Base-by-base conservation (phyloP, 768 basidiomycete genomes). In the Termitomyces sp. region DNA sequence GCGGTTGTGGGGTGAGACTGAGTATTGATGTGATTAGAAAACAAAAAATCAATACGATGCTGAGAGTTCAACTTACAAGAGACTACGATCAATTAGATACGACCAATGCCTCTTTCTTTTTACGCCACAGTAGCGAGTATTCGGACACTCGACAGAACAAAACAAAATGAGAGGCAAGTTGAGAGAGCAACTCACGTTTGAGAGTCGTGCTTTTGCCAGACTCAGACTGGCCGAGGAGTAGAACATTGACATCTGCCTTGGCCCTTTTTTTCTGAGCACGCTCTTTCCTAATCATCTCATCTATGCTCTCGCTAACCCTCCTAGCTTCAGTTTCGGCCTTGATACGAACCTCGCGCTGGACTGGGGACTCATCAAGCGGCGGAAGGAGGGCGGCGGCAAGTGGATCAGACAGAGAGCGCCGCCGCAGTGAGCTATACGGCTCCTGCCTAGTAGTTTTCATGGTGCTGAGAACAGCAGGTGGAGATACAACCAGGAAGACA, bases 121-220 rank as follows among this genome's bases (percentile, higher is more conserved):
- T 44, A 13, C 15, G 16, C 48, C 46, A 24, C 37, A 41, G 20
- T 37, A 18, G 26, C 18, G 41, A 39, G n/a, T 28, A 13, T 20
- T n/a, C 28, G 51, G 37, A 12, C 54, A 33, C 34, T 29, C 45
- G 12, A 50, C 55, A 41, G 47, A 59, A 34, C 47, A 12, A 51
- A 12, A 47, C 36, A 57, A 28, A 50, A 39, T 22, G 22, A 60
- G 18, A 37, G 9, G 22, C 8, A 26, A 28, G 31, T 13, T 13
- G 55, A 57, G 41, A 57, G 54, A 45, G 48, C 56, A 51, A 85
- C 90, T 83, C 77, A 92, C 90, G 90, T 76, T 92, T 92, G 65
- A 92, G 77, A 8, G 90, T 90, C 9, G 91, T 93, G 68, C 88
- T 90, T 77, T 92, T 93, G 41, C 90, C 91, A 65, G 88, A 91